Percentiles rank a stretch among this genome's conserved stretches.
Evolutionary conservation across 2,329 filamentous ascomycete species (phyloP).

Genomic region (Beauveria bassiana): DNA sequence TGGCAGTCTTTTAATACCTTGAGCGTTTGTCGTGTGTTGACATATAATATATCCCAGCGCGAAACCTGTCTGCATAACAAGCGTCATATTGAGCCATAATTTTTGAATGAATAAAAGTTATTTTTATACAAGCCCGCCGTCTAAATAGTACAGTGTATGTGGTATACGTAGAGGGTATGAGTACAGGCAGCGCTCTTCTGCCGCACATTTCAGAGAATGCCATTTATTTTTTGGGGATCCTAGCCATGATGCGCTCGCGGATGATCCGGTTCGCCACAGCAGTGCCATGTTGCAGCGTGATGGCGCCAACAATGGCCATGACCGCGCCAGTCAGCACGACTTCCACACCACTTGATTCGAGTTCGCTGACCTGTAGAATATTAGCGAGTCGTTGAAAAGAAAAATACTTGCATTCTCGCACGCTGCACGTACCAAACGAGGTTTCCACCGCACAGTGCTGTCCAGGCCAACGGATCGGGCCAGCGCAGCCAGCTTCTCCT

Average conservation of each 20-base stretch:
- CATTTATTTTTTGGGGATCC: slow-evolving; percentile 18
- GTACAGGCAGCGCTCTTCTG: slow-evolving; percentile 7
- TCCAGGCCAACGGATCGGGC: slow-evolving; percentile 64
- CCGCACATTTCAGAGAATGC: background rate
- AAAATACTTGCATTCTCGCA: no score
- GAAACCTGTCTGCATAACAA: background rate
- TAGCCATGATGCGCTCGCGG: slow-evolving; percentile 63
- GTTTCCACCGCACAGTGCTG: slow-evolving; percentile 81
- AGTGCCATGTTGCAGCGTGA: slow-evolving; percentile 82
- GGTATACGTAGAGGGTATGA: slow-evolving; percentile 10
- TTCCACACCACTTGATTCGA: slow-evolving; percentile 64
- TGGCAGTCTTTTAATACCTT: background rate
- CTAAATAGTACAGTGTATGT: slow-evolving; percentile 20
- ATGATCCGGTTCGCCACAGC: slow-evolving; percentile 67
- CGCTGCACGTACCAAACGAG: slow-evolving; percentile 57
- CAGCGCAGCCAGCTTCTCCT: slow-evolving; percentile 58
- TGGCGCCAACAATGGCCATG: slow-evolving; percentile 79
- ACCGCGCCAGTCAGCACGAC: slow-evolving; percentile 69
- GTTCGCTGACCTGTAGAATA: slow-evolving; percentile 48
- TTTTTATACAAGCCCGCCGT: slow-evolving; percentile 16
- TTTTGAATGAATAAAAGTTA: background rate
- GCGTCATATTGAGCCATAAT: slow-evolving; percentile 4
- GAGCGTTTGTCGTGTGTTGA: background rate
- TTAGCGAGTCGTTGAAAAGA: background rate
- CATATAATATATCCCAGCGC: background rate